A percentile compares a stretch with the other conserved stretches of the same genome.
These are phyloP conservation scores for Mortierella sp. DNA, from an alignment of 371 early-diverging fungal species.

Conservation along the genomic window DNA sequence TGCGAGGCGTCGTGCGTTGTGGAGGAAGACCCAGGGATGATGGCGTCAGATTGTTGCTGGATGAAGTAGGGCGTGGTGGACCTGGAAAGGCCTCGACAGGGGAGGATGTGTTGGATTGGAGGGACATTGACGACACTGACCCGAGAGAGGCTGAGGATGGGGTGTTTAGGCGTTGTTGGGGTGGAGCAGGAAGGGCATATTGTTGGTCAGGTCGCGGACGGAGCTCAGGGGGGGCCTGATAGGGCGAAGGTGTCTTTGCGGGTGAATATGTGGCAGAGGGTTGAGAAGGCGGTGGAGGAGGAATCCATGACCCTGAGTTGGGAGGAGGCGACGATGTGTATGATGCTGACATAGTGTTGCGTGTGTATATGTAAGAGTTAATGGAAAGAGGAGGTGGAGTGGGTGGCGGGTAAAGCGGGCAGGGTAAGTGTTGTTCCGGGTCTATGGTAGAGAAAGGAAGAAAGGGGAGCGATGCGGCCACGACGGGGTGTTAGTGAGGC, in stretches of 20 bases:
- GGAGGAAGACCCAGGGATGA: conserved; percentile 19
- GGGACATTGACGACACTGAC: conserved; percentile 22
- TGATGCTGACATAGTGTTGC: not conserved
- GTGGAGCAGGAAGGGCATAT: conserved; percentile 16
- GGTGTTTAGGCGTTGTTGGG: conserved; percentile 16
- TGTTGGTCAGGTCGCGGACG: conserved; percentile 13
- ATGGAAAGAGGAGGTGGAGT: not conserved
- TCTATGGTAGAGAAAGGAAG: not conserved
- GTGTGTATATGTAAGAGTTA: not conserved
- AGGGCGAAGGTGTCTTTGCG: conserved; percentile 9
- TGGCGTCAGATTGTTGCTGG: conserved; percentile 19
- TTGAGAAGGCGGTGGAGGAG: not conserved
- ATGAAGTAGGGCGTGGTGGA: conserved; percentile 17
- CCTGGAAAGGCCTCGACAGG: conserved; percentile 8
- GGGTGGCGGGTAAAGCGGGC: not conserved
- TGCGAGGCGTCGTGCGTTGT: conserved; percentile 33
- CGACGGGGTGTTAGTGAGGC: not conserved
- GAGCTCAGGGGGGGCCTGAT: not conserved
- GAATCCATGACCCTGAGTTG: conserved; percentile 12
- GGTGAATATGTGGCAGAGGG: conserved; percentile 13
- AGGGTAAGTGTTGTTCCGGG: conserved; percentile 12
- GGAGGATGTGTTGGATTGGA: conserved; percentile 28
- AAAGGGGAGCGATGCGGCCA: not conserved
- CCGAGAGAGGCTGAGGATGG: conserved; percentile 22
- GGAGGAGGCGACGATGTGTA: conserved; percentile 1